phyloP scores from a whole-genome alignment of 306 rosid genomes.

The Quercus ilex region DNA sequence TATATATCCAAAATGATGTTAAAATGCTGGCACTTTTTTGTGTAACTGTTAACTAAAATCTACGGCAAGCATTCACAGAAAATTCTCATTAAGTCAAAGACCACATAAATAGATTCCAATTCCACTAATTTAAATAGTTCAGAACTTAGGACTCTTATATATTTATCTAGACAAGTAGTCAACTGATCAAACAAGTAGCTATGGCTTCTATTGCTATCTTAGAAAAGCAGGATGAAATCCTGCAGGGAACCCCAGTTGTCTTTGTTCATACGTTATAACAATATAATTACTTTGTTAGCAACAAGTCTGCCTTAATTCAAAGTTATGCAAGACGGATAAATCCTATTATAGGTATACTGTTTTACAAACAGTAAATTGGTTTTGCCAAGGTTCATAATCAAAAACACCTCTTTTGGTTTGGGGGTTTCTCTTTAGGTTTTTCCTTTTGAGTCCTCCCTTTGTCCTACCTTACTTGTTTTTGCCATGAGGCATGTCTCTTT shows the following conservation, averaged over 20 bases:
- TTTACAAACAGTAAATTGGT: neutral
- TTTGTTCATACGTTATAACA: neutral
- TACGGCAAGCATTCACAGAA: slow-evolving; percentile 4
- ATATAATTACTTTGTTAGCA: neutral
- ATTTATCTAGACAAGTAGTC: neutral
- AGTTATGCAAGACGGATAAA: neutral
- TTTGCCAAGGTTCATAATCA: neutral
- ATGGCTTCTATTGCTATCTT: neutral
- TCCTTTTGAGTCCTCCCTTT: slow-evolving; percentile 44
- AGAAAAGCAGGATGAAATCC: neutral
- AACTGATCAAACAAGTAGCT: neutral
- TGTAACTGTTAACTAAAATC: neutral
- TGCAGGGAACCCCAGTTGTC: neutral
- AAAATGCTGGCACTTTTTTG: neutral
- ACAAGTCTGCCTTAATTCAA: neutral
- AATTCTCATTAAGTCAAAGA: neutral
- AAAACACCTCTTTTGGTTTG: neutral
- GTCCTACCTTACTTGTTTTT: slow-evolving; percentile 29
- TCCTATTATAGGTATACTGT: neutral
- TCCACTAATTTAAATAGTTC: neutral
- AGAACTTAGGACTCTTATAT: neutral
- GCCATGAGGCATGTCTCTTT: slow-evolving; percentile 32
- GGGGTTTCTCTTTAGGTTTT: slow-evolving; percentile 59
- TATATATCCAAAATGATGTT: neutral
- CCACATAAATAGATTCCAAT: neutral